Base-by-base conservation (phyloP, 441 rosid genomes). In the Syzygium malaccense region DNA sequence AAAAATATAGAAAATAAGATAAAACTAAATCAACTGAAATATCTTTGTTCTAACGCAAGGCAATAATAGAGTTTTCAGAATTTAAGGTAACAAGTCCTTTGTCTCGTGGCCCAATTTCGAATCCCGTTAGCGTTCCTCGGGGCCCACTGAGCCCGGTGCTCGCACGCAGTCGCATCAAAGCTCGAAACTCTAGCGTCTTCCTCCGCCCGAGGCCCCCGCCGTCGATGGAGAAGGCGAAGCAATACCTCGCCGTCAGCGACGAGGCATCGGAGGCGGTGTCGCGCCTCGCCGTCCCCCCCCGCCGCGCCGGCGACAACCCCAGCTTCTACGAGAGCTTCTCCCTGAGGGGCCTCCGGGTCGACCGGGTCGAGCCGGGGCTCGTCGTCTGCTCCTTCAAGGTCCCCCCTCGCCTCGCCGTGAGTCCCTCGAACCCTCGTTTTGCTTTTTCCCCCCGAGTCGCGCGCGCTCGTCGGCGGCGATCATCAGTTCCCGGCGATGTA, bases 371-470 rank as follows among this genome's bases (percentile, higher is more conserved):
- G 79, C 94, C 97, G 20, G 97, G 98, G 15, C 87, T 93, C 90
- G 88, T 98, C 86, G 91, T 96, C 87, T 96, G 98, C 90, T 88
- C 95, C 88, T 95, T 97, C 94, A 96, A 90, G 86, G 97, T 97
- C 87, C 99, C 99, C 88, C 93, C 94, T 91, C 98, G 98, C 90
- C 95, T 98, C 91, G 93, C 95, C 71, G 98, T 98, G 93, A 92
- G 94, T 49, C 84, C 14, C 26, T 41, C 30, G 85, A 87, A 45
- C 54, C 88, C 55, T 54, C 60, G 56, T 32, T 9, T 78, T 41
- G 25, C 48, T 55, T 79, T 66, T 3, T 9, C 48, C 48, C 30
- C 56, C 2, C 48, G 32, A 58, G n/a, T 86, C 56, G 41, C 18
- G 28, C 6, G 19, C 4, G 33, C 26, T 26, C 4, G 23, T 23